A percentile compares a stretch with the other conserved stretches of the same genome.
Conservation (phyloP, 331 rosid species). For the Malus hybrid region DNA sequence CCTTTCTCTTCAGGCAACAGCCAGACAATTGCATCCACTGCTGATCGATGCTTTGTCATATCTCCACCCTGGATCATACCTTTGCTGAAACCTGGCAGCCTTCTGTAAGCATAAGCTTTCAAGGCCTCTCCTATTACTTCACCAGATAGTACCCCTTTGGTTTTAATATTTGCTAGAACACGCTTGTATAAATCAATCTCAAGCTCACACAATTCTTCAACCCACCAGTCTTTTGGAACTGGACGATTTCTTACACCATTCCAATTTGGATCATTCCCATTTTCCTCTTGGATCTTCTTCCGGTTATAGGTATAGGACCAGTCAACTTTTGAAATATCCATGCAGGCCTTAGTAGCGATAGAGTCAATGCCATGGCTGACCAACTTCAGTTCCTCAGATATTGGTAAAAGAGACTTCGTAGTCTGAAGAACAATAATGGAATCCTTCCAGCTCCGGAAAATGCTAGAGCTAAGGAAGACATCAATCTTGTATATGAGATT, state of each 20-base stretch:
- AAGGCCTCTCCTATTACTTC: slow-evolving; percentile 95
- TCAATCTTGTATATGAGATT: slow-evolving; percentile 93
- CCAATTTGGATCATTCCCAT: slow-evolving; percentile 47
- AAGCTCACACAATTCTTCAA: slow-evolving; percentile 91
- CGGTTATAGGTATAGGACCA: slow-evolving; percentile 94
- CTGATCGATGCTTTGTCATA: slow-evolving; percentile 34
- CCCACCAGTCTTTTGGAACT: slow-evolving; percentile 99
- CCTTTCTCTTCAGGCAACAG: slow-evolving; percentile 81
- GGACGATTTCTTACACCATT: slow-evolving; percentile 50
- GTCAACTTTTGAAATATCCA: slow-evolving; percentile 74
- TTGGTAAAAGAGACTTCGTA: slow-evolving; percentile 50
- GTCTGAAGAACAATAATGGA: slow-evolving; percentile 93
- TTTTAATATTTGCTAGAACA: slow-evolving; percentile 51
- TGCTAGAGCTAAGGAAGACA: slow-evolving; percentile 81
- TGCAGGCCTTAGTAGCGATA: slow-evolving; percentile 71
- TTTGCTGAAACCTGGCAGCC: slow-evolving; percentile 78
- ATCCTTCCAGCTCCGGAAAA: slow-evolving; percentile 97
- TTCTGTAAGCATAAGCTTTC: slow-evolving; percentile 80
- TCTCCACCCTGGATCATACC: slow-evolving; percentile 61
- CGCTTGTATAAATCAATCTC: slow-evolving; percentile 69
- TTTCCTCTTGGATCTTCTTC: slow-evolving; percentile 79
- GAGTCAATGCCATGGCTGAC: slow-evolving; percentile 66
- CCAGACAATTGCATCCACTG: slow-evolving; percentile 58
- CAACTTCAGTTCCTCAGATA: slow-evolving; percentile 71
- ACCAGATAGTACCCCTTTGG: slow-evolving; percentile 40